Evolutionary conservation across 192 early-diverging fungal species (phyloP).

Genomic region (Mortierella claussenii): DNA sequence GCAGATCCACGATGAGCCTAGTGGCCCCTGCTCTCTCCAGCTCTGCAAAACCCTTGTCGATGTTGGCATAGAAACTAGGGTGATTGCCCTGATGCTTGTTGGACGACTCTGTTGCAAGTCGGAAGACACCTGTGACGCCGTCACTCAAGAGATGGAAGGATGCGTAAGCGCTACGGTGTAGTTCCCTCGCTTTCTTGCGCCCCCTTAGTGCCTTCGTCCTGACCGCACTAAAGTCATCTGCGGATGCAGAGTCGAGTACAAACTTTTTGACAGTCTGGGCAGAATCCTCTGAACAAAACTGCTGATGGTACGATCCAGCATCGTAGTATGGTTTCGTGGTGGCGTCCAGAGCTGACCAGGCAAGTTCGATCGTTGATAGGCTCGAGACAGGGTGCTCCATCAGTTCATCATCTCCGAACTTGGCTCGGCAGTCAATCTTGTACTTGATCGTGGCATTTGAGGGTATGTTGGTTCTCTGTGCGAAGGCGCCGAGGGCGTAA

Average conservation of each 20-base stretch:
- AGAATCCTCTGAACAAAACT: slow-evolving; percentile 27
- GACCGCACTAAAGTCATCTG: slow-evolving; percentile 27
- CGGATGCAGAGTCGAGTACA: slow-evolving; percentile 34
- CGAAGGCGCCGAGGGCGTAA: slow-evolving; percentile 41
- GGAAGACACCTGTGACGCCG: slow-evolving; percentile 33
- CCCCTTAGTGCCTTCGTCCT: slow-evolving; percentile 5
- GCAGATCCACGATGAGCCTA: slow-evolving; percentile 37
- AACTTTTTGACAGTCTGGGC: slow-evolving; percentile 39
- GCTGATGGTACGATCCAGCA: slow-evolving; percentile 15
- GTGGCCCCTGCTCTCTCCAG: slow-evolving; percentile 29
- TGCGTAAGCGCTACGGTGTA: slow-evolving; percentile 31
- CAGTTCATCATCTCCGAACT: neutral
- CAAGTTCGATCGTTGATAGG: slow-evolving; percentile 8
- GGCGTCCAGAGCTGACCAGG: slow-evolving; percentile 38
- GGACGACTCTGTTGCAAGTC: slow-evolving; percentile 39
- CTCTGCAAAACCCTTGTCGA: slow-evolving; percentile 32
- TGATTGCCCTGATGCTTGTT: slow-evolving; percentile 6
- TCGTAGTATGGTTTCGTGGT: slow-evolving; percentile 30
- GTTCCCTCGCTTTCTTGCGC: slow-evolving; percentile 13
- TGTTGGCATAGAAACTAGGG: slow-evolving; percentile 34
- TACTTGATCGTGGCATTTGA: slow-evolving; percentile 33
- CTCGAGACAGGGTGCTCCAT: neutral
- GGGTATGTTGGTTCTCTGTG: slow-evolving; percentile 27
- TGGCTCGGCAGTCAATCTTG: slow-evolving; percentile 31
- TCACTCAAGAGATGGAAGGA: slow-evolving; percentile 42